Base-by-base conservation (phyloP, 345 rosid species). In the Noccaea bulbosa region DNA sequence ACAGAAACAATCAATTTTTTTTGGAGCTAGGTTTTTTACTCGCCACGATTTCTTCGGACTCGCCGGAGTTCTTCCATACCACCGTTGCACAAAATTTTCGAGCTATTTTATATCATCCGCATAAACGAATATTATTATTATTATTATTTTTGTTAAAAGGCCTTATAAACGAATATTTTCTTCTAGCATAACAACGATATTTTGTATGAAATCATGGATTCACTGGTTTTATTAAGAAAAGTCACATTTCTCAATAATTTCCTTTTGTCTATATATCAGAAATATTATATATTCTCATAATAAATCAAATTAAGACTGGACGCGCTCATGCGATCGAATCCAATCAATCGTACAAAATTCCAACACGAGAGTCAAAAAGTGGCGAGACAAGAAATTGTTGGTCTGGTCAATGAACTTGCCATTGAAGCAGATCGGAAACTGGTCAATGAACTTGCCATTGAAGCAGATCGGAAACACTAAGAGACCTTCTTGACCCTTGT, bases 401-500 rank as follows among this genome's bases (percentile, higher is more conserved):
- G 63, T 67, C 56, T 60, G 73, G 73, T 74, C 73, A 67, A 44
- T 22, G 57, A 67, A 60, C 22, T 20, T 20, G 22, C 22, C 22
- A 20, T 17, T 34, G 73, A 67, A 74, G 73, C 35, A 51, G 57
- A 50, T 51, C 43, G 68, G 55, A 52, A 74, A 74, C 49, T n/a
- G n/a, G n/a, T n/a, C n/a, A n/a, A n/a, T n/a, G n/a, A n/a, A 22
- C 68, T 59, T 74, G 73, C 62, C 33, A 5, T 17, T 34, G 73
- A 67, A 74, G 73, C 35, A 51, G 57, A 50, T 51, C 43, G 68
- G 55, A 52, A 74, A 74, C 49, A 52, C 33, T 59, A 43, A 59
- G 55, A 60, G 63, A 52, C 69, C 62, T 48, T 51, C 69, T 51
- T 74, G 63, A 74, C 78, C 49, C 78, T 60, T 60, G 43, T 60